Evolutionary conservation across 2,329 filamentous ascomycete species (phyloP).

Genomic region (Hawksworthiomyces lignivorus): DNA sequence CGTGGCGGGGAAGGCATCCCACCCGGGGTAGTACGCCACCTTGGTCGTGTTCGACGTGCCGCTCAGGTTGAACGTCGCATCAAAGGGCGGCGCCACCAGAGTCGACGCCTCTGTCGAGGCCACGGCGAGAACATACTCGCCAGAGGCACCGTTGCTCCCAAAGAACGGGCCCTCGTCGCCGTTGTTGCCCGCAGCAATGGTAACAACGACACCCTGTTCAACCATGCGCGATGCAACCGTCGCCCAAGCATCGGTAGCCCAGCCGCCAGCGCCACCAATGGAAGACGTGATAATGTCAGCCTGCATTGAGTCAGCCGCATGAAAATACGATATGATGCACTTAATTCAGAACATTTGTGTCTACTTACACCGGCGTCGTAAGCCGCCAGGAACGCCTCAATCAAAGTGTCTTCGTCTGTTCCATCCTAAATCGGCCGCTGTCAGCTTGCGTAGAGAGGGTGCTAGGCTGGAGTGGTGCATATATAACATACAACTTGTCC

Average conservation of each 20-base stretch:
- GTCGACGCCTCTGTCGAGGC: constrained; percentile 30
- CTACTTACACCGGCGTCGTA: constrained; percentile 43
- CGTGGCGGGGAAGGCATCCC: constrained; percentile 8
- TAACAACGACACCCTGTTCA: constrained; percentile 43
- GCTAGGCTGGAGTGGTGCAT: too few relatives aligned
- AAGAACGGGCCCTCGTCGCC: constrained; percentile 13
- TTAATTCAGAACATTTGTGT: too few relatives aligned
- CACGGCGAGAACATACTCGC: constrained; percentile 33
- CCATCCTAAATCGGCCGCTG: constrained; percentile 2
- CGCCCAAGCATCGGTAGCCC: constrained; percentile 44
- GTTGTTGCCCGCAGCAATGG: constrained; percentile 44
- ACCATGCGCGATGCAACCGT: constrained; percentile 45
- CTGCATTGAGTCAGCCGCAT: not conserved
- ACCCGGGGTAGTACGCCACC: constrained; percentile 13
- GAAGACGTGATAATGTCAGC: constrained; percentile 50
- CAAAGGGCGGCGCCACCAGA: constrained; percentile 13
- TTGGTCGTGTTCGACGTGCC: constrained; percentile 7
- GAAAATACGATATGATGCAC: too few relatives aligned
- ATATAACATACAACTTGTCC: not conserved
- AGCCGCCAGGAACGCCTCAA: constrained; percentile 51
- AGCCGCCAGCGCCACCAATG: constrained; percentile 42
- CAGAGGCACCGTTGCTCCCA: constrained; percentile 21
- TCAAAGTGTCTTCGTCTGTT: constrained; percentile 45
- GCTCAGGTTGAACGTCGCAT: constrained; percentile 7
- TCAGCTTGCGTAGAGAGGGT: too few relatives aligned